Conservation (phyloP, 148 eudicot species). For the Arctostaphylos glauca region DNA sequence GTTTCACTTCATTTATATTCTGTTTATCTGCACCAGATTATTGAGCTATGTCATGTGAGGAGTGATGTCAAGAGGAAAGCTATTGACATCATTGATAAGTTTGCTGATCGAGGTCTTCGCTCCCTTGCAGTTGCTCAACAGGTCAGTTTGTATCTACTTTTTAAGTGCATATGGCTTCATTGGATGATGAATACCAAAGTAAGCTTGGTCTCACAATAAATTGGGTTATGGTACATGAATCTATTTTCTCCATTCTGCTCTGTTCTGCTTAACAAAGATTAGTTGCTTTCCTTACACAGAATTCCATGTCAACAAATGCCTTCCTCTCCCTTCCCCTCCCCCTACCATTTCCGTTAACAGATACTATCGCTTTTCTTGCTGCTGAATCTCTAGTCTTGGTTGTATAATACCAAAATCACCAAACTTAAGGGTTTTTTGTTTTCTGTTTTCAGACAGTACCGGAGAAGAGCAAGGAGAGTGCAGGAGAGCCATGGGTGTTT, state of each 20-base stretch:
- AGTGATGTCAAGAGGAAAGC: slow-evolving; percentile 44
- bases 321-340: not conserved
- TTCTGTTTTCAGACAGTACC: slow-evolving; percentile 42
- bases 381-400: not conserved
- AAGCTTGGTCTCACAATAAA: not conserved
- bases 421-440: not conserved
- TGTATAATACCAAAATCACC: not conserved
- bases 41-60: slow-evolving; percentile 59
- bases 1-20: not conserved
- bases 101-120: slow-evolving; percentile 83
- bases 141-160: slow-evolving; percentile 26
- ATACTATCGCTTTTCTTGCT: not conserved
- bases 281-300: not conserved
- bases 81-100: slow-evolving; percentile 55
- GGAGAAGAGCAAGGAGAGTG: slow-evolving; percentile 67
- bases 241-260: too few relatives aligned
- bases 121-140: slow-evolving; percentile 67
- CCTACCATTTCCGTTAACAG: not conserved
- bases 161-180: not conserved
- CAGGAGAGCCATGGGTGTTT: slow-evolving; percentile 71
- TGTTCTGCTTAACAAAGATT: not conserved
- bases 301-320: not conserved
- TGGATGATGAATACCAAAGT: not conserved
- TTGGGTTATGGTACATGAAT: too few relatives aligned
- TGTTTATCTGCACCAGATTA: slow-evolving; percentile 37